Evolutionary conservation across 305 asterid species (phyloP), one percentile per base, ranked within the genome.

Genomic region (Rubia balearica): DNA sequence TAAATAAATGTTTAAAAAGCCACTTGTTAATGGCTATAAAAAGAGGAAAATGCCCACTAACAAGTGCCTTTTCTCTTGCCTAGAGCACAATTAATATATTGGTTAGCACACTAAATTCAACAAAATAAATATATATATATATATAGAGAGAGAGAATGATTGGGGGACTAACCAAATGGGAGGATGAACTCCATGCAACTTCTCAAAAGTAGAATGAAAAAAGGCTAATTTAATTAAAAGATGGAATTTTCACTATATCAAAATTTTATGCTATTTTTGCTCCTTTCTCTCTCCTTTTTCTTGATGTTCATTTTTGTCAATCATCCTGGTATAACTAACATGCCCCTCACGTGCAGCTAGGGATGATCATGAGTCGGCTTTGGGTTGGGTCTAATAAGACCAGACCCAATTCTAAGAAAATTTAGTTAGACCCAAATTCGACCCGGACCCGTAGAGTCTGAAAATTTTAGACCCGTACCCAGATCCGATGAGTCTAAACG

Each of bases 141-240:
- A 53, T 53, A 79, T 51, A 72, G 68, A 24, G 67, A n/a, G n/a
- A 68, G 75, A 76, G 76, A 66, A 81, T 84, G 85, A 84, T 83
- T 79, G 82, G 83, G 65, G n/a, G 71, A 71, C 76, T 76, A 81
- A 83, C 80, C 80, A 81, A 83, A 73, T 79, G 86, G 78, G 78
- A 76, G 80, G 81, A 82, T 83, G 76, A 78, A 78, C 71, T 77
- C 72, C 86, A 79, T 80, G 85, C 81, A 80, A 78, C 81, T 82
- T 79, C 77, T 79, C 75, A 60, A 57, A 60, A 86, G 83, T 85
- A 85, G 84, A 76, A 10, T 33, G 38, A 33, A 33, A 33, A 33
- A 33, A 4, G 38, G 5, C 38, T 33, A 33, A 33, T 33, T 33
- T 33, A 33, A 33, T 33, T 2, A 33, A 33, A 33, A 33, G 38